phyloP scores from a whole-genome alignment of 75 land plant species.

The Picea sitchensis region DNA sequence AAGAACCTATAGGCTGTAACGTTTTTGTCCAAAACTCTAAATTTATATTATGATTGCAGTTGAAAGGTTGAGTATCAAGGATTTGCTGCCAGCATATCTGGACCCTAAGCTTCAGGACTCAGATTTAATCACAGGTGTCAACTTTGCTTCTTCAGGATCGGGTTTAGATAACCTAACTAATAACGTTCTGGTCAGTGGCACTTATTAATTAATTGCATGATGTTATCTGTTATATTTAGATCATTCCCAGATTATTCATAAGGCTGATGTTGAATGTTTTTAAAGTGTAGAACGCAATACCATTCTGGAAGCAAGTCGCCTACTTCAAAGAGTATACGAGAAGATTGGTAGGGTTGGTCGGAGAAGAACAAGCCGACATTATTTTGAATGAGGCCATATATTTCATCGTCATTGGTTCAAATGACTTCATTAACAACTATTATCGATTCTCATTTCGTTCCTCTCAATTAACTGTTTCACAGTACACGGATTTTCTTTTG shows the following conservation, averaged over 20 bases:
- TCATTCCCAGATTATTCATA: too few species aligned
- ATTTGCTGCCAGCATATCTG: conserved; percentile 1
- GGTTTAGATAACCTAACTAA: conserved; percentile 2
- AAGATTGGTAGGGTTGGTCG: conserved; percentile 32
- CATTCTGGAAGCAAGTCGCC: conserved; percentile 52
- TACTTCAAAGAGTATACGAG: conserved; percentile 52
- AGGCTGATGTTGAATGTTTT: not conserved
- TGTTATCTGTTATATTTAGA: too few species aligned
- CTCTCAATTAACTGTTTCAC: conserved; percentile 8
- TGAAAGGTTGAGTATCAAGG: not conserved
- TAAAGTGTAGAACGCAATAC: conserved; percentile 42
- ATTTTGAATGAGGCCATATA: conserved; percentile 43
- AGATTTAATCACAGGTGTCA: not conserved
- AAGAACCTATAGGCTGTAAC: too few species aligned
- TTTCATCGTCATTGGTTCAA: conserved; percentile 56
- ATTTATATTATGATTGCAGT: not conserved
- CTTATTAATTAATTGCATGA: not conserved
- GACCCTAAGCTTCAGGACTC: not conserved
- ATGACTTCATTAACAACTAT: conserved; percentile 71
- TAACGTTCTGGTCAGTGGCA: not conserved
- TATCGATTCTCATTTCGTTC: conserved; percentile 24
- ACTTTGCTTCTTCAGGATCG: not conserved
- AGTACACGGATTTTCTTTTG: conserved; percentile 43
- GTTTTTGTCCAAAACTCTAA: too few species aligned
- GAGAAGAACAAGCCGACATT: conserved; percentile 24